These are phyloP conservation scores for Gentiana straminea DNA, from an alignment of 257 asterid genomes.

Conservation along the genomic window DNA sequence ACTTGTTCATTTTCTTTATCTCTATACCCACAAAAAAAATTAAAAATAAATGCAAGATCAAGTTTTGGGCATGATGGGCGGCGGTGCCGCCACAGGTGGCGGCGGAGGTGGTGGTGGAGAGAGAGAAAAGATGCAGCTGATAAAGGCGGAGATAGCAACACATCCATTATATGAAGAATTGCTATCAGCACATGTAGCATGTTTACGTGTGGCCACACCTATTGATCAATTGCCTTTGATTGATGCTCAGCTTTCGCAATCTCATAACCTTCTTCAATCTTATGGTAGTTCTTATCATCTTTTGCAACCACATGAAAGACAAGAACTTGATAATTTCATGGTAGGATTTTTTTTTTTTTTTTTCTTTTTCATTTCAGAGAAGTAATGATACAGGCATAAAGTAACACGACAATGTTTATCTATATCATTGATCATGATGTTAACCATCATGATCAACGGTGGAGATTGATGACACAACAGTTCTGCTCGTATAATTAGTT, in stretches of 20 bases:
- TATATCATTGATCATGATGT: too few relatives aligned
- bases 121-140: slow-evolving; percentile 29
- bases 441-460: too few relatives aligned
- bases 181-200: slow-evolving; percentile 89
- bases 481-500: too few relatives aligned
- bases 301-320: slow-evolving; percentile 51
- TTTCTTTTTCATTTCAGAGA: neutral
- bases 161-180: slow-evolving; percentile 89
- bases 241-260: slow-evolving; percentile 79
- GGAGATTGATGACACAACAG: too few relatives aligned
- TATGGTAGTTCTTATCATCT: slow-evolving; percentile 44
- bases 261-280: slow-evolving; percentile 55
- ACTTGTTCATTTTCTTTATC: too few relatives aligned
- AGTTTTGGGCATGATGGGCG: slow-evolving; percentile 28
- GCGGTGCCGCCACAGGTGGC: too few relatives aligned
- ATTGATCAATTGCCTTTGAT: slow-evolving; percentile 82
- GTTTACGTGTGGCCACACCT: slow-evolving; percentile 97
- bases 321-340: slow-evolving; percentile 88
- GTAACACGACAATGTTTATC: too few relatives aligned
- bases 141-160: slow-evolving; percentile 79
- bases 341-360: slow-evolving; percentile 22
- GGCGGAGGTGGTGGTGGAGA: too few relatives aligned
- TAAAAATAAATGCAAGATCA: slow-evolving; percentile 27
- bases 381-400: too few relatives aligned
- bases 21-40: too few relatives aligned